Evolutionary conservation across 202 grass and related monocot species (phyloP).

Genomic region (Bolboschoenoplectus hybrid): DNA sequence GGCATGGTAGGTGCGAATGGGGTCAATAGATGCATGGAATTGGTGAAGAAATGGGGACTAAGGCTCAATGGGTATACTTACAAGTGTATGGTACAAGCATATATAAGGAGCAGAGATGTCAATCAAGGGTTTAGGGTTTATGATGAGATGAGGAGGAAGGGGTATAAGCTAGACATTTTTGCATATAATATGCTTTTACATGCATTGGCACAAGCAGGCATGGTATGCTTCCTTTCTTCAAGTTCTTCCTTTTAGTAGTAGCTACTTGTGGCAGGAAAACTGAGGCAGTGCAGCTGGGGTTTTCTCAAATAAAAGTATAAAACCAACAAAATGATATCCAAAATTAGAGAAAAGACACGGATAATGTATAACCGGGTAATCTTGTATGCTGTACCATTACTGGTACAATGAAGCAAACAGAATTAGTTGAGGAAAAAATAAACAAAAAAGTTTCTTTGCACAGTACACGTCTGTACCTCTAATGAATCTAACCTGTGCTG

Average conservation of each 20-base stretch:
- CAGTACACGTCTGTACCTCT: neutral
- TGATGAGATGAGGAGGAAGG: conserved; percentile 77
- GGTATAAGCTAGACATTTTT: conserved; percentile 90
- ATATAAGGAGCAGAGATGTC: conserved; percentile 68
- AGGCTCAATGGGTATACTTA: conserved; percentile 77
- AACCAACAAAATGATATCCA: neutral
- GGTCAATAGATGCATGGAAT: conserved; percentile 63
- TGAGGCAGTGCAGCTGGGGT: neutral
- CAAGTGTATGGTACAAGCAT: conserved; percentile 83
- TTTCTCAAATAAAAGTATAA: neutral
- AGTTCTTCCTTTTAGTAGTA: conserved; percentile 2
- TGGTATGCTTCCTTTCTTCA: conserved; percentile 51
- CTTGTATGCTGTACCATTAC: neutral
- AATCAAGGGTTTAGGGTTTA: conserved; percentile 68
- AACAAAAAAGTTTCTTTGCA: neutral
- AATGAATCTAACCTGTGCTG: neutral
- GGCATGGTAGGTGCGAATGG: conserved; percentile 59
- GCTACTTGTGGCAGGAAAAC: neutral
- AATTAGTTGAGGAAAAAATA: neutral
- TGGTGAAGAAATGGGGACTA: conserved; percentile 66
- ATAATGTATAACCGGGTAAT: neutral
- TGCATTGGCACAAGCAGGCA: conserved; percentile 74
- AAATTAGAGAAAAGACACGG: neutral
- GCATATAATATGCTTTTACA: conserved; percentile 88
- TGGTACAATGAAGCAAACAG: neutral